Percentiles rank a stretch among this genome's conserved stretches.
Conservation (phyloP, 2,329 filamentous ascomycete genomes). For the Esteya vermicola region DNA sequence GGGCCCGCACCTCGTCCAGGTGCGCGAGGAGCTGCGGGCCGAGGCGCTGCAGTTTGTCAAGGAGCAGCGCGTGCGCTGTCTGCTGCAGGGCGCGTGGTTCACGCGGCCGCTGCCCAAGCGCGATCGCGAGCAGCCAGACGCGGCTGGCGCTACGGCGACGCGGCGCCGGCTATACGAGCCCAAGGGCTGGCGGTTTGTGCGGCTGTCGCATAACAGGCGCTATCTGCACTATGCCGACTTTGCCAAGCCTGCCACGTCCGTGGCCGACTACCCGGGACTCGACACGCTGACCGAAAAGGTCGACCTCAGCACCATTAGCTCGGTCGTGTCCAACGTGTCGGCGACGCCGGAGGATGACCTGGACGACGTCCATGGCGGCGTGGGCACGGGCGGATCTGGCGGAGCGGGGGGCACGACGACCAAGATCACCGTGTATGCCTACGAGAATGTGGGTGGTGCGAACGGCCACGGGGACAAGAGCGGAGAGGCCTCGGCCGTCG, state of each 20-base stretch:
- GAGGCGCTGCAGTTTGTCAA: slow-evolving; percentile 94
- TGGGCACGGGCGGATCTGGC: background rate
- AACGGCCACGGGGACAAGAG: background rate
- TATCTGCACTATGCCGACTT: slow-evolving; percentile 88
- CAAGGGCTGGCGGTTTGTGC: slow-evolving; percentile 66
- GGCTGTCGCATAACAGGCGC: slow-evolving; percentile 78
- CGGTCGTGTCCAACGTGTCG: slow-evolving; percentile 85
- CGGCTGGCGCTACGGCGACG: slow-evolving; percentile 9
- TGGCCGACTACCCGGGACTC: slow-evolving; percentile 57
- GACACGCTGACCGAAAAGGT: slow-evolving; percentile 68
- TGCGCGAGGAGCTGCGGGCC: slow-evolving; percentile 80
- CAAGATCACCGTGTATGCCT: slow-evolving; percentile 85
- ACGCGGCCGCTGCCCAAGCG: slow-evolving; percentile 29
- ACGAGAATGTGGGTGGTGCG: slow-evolving; percentile 26
- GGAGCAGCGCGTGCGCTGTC: slow-evolving; percentile 83
- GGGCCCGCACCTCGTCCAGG: slow-evolving; percentile 77
- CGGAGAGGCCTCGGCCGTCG: background rate
- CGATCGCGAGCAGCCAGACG: slow-evolving; percentile 19
- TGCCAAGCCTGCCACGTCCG: slow-evolving; percentile 45
- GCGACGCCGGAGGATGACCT: slow-evolving; percentile 41
- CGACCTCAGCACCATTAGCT: slow-evolving; percentile 76
- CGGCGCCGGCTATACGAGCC: slow-evolving; percentile 27
- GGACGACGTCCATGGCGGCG: slow-evolving; percentile 24
- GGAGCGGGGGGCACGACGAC: slow-evolving; percentile 40
- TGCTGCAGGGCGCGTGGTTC: slow-evolving; percentile 88